Evolutionary conservation across 495 filamentous ascomycete species (phyloP).

Genomic region (Penicillium cinerascens): DNA sequence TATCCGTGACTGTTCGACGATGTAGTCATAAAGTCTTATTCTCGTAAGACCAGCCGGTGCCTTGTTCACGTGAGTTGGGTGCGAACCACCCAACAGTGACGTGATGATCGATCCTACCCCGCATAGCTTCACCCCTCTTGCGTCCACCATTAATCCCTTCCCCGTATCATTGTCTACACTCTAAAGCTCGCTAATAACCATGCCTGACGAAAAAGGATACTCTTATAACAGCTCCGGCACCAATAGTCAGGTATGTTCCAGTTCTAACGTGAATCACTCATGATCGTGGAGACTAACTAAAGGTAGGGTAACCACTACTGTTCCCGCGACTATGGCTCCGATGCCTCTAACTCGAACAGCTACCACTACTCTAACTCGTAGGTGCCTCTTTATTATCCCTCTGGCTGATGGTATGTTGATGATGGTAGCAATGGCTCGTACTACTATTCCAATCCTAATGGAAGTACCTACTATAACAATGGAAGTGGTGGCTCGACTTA

Average conservation of each 20-base stretch:
- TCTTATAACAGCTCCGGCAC: slow-evolving; percentile 41
- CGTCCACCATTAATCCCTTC: no score
- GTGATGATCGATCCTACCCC: no score
- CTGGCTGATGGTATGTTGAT: not conserved
- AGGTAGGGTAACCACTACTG: slow-evolving; percentile 50
- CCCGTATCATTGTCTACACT: not conserved
- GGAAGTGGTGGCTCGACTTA: slow-evolving; percentile 11
- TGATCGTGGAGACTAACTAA: not conserved
- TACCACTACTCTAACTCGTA: slow-evolving; percentile 53
- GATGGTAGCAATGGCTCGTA: slow-evolving; percentile 44
- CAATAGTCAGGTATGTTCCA: slow-evolving; percentile 42
- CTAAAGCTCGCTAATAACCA: not conserved
- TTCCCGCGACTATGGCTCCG: slow-evolving; percentile 44
- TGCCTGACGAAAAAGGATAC: slow-evolving; percentile 35
- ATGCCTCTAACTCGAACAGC: slow-evolving; percentile 39
- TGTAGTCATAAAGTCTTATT: no score
- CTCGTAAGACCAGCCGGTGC: no score
- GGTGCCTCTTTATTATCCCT: not conserved
- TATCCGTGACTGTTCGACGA: no score
- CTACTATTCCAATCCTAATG: slow-evolving; percentile 51
- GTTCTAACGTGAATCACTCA: not conserved
- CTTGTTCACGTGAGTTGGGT: no score
- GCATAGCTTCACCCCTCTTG: no score
- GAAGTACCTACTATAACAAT: slow-evolving; percentile 49
- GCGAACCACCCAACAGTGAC: no score